A percentile compares a stretch with the other conserved stretches of the same genome.
phyloP scores from a whole-genome alignment of 345 rosid genomes.

The Bruguiera gymnorhiza region DNA sequence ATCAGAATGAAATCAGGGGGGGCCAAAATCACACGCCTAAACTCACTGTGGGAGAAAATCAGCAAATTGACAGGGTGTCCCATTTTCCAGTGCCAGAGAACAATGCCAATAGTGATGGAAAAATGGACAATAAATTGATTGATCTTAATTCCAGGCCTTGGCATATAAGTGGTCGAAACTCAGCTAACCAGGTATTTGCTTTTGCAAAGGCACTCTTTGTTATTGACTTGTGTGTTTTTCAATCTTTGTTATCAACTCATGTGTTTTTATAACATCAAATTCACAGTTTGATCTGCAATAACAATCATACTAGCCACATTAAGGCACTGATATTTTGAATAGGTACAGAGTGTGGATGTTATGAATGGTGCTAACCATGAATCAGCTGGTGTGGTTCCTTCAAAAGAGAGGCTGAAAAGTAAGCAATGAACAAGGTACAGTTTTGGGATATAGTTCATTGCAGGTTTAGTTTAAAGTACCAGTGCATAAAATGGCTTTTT shows the following conservation, averaged over 20 bases:
- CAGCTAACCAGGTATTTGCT: constrained; percentile 44
- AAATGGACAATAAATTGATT: constrained; percentile 50
- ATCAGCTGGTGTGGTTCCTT: constrained; percentile 49
- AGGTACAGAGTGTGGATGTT: constrained; percentile 50
- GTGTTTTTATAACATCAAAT: too few relatives aligned
- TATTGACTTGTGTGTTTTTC: too few relatives aligned
- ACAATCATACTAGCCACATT: not conserved
- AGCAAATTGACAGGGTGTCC: constrained; percentile 44
- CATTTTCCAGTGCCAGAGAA: constrained; percentile 28
- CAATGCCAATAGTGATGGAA: constrained; percentile 41
- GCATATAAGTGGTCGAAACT: constrained; percentile 49
- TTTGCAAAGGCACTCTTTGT: not conserved
- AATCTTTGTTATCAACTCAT: too few relatives aligned
- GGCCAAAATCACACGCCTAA: constrained; percentile 35
- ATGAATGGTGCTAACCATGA: constrained; percentile 51
- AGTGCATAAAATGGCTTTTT: not conserved
- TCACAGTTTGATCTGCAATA: not conserved
- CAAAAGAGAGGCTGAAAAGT: constrained; percentile 59
- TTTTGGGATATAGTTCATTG: not conserved
- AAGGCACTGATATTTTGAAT: too few relatives aligned
- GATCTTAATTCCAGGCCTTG: constrained; percentile 72
- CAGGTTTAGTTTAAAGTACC: not conserved
- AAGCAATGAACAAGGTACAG: constrained; percentile 46
- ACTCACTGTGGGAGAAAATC: constrained; percentile 32
- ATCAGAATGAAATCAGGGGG: constrained; percentile 35